A percentile compares a stretch with the other conserved stretches of the same genome.
Evolutionary conservation across 331 rosid genomes (phyloP).

Genomic region (Prunus yedoensis): DNA sequence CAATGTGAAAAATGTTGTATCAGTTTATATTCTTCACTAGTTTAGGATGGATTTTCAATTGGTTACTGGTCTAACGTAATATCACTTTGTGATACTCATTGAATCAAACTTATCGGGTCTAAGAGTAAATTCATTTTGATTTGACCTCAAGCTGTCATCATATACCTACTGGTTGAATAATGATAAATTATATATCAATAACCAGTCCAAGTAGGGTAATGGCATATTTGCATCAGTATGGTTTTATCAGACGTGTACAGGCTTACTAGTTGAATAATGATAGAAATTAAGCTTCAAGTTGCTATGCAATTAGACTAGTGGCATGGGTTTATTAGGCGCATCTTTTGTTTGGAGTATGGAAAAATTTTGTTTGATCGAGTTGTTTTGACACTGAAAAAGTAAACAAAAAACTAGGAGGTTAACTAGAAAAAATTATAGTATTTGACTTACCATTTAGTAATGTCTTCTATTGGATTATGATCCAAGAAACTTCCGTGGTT

Average conservation of each 20-base stretch:
- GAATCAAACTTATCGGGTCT: background rate
- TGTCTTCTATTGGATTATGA: background rate
- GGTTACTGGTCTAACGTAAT: background rate
- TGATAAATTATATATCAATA: background rate
- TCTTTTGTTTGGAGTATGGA: background rate
- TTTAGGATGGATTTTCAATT: background rate
- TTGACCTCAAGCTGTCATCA: background rate
- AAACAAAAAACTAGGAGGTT: background rate
- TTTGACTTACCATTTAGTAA: background rate
- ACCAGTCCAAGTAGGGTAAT: background rate
- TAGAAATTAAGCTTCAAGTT: too few relatives aligned
- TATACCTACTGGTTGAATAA: background rate
- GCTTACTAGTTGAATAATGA: background rate
- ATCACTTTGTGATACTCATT: background rate
- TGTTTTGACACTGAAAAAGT: background rate
- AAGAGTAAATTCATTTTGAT: background rate
- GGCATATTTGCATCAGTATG: too few relatives aligned
- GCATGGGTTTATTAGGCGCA: background rate
- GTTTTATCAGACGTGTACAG: background rate
- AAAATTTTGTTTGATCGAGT: background rate
- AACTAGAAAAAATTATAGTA: background rate
- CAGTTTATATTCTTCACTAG: too few relatives aligned
- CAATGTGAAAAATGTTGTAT: too few relatives aligned
- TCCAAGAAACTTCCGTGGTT: constrained; percentile 1
- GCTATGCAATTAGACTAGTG: background rate